Evolutionary conservation across 768 basidiomycete genomes (phyloP), one percentile per base, ranked within the genome.

Genomic region (Serpula lacrymans): DNA sequence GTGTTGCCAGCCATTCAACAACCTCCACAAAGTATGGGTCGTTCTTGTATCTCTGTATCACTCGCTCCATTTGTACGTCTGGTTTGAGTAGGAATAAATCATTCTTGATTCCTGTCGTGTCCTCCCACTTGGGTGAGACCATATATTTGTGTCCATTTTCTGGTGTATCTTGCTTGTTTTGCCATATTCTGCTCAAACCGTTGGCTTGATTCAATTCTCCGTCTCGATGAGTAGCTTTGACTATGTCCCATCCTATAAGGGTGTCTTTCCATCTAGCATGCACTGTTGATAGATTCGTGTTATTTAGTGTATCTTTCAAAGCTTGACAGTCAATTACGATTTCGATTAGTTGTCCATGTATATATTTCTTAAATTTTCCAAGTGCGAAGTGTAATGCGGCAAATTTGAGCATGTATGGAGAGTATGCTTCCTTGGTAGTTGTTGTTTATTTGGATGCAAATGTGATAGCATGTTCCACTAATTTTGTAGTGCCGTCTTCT

Each of bases 241-340:
- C n/a, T n/a, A n/a, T n/a, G n/a, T n/a, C n/a, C n/a, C n/a, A n/a
- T n/a, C n/a, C n/a, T n/a, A n/a, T n/a, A n/a, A n/a, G n/a, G n/a
- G n/a, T 52, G 28, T 70, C 66, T 10, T 53, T 33, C 67, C 65
- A 69, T 0, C 60, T 43, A 6, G 60, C 58, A 41, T 67, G 67
- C 11, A 59, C 56, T 1, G 55, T 45, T 24, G 42, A 58, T 9
- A 62, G 47, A 11, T 59, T 58, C n/a, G 60, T 49, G 30, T 49
- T 62, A 1, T 50, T 4, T 0, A 70, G 46, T 1, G 57, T 29
- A 34, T 68, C 62, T 4, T 57, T 34, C 2, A 69, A 49, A 2
- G 65, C 65, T 24, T 62, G 53, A 43, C 65, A 68, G 46, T 69
- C 67, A 0, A 63, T 69, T 37, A 63, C 56, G 12, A 69, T 32